These are phyloP conservation scores for Amorphotheca resinae DNA, from an alignment of 495 filamentous ascomycete species.

Conservation along the genomic window DNA sequence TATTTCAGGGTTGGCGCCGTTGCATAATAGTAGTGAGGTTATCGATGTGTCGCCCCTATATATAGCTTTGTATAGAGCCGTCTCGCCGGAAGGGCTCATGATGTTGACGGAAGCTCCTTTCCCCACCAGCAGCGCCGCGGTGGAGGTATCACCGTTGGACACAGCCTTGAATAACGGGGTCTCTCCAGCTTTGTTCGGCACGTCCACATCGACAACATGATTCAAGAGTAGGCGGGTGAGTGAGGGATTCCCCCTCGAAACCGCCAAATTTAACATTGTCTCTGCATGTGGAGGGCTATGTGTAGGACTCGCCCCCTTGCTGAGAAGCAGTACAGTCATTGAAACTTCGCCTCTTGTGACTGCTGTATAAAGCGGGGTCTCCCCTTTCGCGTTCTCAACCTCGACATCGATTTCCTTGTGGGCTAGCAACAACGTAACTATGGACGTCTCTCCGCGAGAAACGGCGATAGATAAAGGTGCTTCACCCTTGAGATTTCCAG, in stretches of 20 bases:
- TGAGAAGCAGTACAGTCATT: neutral
- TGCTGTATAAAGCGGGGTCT: conserved; percentile 2
- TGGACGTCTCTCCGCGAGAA: neutral
- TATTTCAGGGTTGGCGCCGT: conserved; percentile 1
- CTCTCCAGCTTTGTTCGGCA: neutral
- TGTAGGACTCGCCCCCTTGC: neutral
- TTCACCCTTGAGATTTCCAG: neutral
- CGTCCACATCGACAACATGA: conserved; percentile 1
- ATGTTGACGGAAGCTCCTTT: conserved; percentile 3
- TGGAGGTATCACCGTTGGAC: neutral
- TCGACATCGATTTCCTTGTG: conserved; percentile 7
- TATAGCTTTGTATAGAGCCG: conserved; percentile 1
- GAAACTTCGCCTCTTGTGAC: neutral
- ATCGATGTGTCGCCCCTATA: neutral
- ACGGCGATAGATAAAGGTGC: neutral
- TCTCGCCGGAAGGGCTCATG: neutral
- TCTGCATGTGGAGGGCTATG: neutral
- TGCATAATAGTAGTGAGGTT: neutral
- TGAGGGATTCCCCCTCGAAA: neutral
- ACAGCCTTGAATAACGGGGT: conserved; percentile 1
- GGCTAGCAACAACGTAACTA: neutral
- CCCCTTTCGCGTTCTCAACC: conserved; percentile 1
- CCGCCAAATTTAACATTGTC: neutral
- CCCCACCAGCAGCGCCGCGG: neutral
- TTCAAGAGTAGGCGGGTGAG: conserved; percentile 3